A percentile compares a stretch with the other conserved stretches of the same genome.
Conservation (phyloP, 148 eudicot genomes). For the Fagopyrum esculentum region DNA sequence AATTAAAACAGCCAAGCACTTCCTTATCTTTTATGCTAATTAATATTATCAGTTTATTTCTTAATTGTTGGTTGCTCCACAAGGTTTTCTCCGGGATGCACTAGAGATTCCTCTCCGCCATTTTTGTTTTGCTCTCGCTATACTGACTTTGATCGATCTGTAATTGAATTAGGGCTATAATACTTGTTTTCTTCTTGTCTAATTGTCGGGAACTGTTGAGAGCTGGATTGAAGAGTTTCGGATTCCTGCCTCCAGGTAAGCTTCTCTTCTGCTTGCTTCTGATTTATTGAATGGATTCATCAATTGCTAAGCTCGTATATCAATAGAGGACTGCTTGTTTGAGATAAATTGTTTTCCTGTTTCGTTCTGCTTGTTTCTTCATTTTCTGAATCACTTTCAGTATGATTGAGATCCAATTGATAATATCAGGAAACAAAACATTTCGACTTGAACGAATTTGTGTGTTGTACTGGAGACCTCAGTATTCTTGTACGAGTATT, state of each 20-base stretch:
- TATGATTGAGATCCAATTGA: slow-evolving; percentile 3
- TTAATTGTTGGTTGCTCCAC: neutral
- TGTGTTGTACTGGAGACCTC: neutral
- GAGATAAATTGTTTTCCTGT: neutral
- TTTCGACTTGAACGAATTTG: neutral
- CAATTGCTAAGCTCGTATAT: neutral
- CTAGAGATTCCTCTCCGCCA: neutral
- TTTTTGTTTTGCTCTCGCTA: neutral
- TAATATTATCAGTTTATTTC: neutral
- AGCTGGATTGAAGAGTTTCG: neutral
- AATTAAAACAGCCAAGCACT: neutral
- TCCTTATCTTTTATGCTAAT: neutral
- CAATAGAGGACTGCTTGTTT: neutral
- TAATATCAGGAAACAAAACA: neutral
- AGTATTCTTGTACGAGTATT: neutral
- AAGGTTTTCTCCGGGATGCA: neutral
- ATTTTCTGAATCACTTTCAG: neutral
- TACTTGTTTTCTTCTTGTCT: neutral
- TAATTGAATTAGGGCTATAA: neutral
- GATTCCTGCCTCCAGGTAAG: neutral
- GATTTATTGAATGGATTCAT: neutral
- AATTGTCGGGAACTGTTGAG: neutral
- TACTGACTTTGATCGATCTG: neutral
- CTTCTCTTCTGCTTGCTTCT: neutral
- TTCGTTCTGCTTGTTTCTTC: neutral